Percentiles rank a stretch among this genome's conserved stretches.
phyloP scores from a whole-genome alignment of 2,329 filamentous ascomycete species.

The Raffaelea deltoideospora region DNA sequence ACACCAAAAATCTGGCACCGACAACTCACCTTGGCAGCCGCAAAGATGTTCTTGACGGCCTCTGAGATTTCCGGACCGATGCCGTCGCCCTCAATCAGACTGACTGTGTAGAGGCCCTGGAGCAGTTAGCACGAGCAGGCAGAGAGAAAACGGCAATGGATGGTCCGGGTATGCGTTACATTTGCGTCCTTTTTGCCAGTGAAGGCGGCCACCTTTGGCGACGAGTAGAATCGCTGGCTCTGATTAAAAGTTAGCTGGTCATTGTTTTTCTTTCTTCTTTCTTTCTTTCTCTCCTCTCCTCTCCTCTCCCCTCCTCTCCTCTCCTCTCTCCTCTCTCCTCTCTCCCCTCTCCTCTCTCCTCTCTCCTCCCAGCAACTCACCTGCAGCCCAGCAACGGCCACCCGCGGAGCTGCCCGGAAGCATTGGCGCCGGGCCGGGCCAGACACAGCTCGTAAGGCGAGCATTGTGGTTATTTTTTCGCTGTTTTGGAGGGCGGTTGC shows the following conservation, averaged over 20 bases:
- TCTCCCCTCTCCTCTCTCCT: neutral
- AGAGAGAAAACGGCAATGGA: slow-evolving; percentile 1
- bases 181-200: slow-evolving; percentile 77
- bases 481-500: too few species aligned
- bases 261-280: neutral
- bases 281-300: neutral
- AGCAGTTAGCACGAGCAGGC: neutral
- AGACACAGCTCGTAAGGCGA: slow-evolving; percentile 66
- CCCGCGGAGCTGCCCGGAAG: slow-evolving; percentile 52
- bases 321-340: neutral
- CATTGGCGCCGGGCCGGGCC: slow-evolving; percentile 64
- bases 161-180: slow-evolving; percentile 31
- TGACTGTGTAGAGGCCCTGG: slow-evolving; percentile 92
- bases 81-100: slow-evolving; percentile 95
- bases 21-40: slow-evolving; percentile 66
- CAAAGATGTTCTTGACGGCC: slow-evolving; percentile 98
- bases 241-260: slow-evolving; percentile 14
- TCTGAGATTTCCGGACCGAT: slow-evolving; percentile 97
- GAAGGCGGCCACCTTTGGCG: slow-evolving; percentile 86
- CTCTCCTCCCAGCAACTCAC: slow-evolving; percentile 25
- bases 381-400: slow-evolving; percentile 35
- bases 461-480: slow-evolving; percentile 62
- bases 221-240: slow-evolving; percentile 45
- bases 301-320: neutral
- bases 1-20: slow-evolving; percentile 4